Conservation (phyloP, 495 filamentous ascomycete genomes). For the Glonium stellatum region DNA sequence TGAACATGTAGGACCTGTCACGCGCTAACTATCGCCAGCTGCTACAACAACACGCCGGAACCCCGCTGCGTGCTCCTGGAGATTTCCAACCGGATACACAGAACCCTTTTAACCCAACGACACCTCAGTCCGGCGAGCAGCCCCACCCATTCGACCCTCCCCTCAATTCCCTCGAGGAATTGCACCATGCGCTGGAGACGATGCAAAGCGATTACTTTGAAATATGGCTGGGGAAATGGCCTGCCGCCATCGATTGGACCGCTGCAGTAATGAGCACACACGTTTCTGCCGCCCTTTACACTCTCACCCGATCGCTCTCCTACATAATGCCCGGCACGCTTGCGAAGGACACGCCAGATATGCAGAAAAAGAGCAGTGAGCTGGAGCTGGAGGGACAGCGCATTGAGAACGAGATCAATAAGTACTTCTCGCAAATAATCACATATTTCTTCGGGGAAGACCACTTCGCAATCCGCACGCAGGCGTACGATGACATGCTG, state of each 20-base stretch:
- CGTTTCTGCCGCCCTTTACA: constrained; percentile 57
- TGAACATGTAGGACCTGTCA: no score
- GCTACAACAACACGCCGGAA: no score
- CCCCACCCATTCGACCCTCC: not conserved
- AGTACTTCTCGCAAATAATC: constrained; percentile 69
- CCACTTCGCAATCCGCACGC: constrained; percentile 60
- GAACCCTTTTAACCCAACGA: not conserved
- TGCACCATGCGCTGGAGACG: constrained; percentile 35
- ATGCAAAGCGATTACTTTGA: constrained; percentile 77
- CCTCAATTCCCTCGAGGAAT: constrained; percentile 52
- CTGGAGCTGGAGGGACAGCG: constrained; percentile 37
- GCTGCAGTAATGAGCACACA: constrained; percentile 80
- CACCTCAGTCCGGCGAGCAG: not conserved
- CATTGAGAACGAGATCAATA: constrained; percentile 68
- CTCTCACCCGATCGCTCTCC: constrained; percentile 42
- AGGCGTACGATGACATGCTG: constrained; percentile 94
- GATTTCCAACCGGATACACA: not conserved
- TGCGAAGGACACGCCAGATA: not conserved
- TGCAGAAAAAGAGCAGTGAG: not conserved
- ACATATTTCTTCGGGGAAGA: constrained; percentile 86
- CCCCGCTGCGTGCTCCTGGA: no score
- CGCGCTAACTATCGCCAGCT: no score
- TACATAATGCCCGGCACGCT: constrained; percentile 31
- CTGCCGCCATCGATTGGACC: constrained; percentile 87
- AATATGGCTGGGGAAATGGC: constrained; percentile 75